Evolutionary conservation across 257 asterid genomes (phyloP).

Genomic region (Primulina tabacum): DNA sequence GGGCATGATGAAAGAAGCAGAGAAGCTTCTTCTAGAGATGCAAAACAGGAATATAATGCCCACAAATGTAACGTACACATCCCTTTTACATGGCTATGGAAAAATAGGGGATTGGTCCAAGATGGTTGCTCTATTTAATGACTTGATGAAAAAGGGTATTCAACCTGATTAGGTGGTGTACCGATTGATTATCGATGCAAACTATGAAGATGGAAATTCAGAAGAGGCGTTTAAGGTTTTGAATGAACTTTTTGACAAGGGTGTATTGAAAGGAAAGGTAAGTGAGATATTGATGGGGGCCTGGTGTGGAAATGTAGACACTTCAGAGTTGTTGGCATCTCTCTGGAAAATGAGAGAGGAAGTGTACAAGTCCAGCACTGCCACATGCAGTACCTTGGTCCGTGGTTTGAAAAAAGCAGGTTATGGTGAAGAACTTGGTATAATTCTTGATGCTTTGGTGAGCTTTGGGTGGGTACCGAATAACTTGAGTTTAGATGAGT

Average conservation of each 20-base stretch:
- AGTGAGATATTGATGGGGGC: conserved; percentile 48
- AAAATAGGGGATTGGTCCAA: conserved; percentile 58
- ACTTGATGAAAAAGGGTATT: conserved; percentile 53
- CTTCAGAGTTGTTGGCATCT: conserved; percentile 40
- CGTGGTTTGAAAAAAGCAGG: conserved; percentile 61
- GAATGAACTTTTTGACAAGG: conserved; percentile 60
- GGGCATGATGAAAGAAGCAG: conserved; percentile 64
- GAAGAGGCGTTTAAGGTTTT: conserved; percentile 56
- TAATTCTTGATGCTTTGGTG: conserved; percentile 50
- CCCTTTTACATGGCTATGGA: conserved; percentile 68
- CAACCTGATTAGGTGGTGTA: conserved; percentile 73
- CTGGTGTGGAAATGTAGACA: conserved; percentile 50
- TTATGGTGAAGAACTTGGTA: conserved; percentile 42
- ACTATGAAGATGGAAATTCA: conserved; percentile 50
- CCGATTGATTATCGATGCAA: conserved; percentile 52
- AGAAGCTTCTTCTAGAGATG: conserved; percentile 64
- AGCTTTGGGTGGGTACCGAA: conserved; percentile 62
- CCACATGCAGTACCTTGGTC: conserved; percentile 57
- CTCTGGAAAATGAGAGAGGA: conserved; percentile 55
- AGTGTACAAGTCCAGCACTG: conserved; percentile 57
- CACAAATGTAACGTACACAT: conserved; percentile 64
- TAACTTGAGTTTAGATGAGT: conserved; percentile 41
- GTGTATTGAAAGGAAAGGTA: conserved; percentile 47
- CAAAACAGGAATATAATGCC: conserved; percentile 53
- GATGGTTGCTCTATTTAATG: conserved; percentile 60